These are phyloP conservation scores for Lactarius sp. DNA, from an alignment of 768 basidiomycete species.

Conservation along the genomic window DNA sequence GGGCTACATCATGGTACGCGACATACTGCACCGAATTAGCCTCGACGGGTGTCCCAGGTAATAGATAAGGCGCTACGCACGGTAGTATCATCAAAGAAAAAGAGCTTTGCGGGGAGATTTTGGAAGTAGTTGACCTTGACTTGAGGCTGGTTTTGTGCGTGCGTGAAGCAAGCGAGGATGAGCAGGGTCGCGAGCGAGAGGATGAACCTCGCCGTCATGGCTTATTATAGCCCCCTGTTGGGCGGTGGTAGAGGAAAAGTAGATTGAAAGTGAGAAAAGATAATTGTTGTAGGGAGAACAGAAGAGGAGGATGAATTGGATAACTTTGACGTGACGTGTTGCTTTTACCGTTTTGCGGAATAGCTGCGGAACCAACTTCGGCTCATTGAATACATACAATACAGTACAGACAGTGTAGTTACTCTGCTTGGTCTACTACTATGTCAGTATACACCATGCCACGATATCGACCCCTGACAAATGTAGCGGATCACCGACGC, in stretches of 20 bases:
- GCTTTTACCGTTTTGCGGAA: too few species aligned
- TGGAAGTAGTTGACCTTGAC: conserved; percentile 47
- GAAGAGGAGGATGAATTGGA: too few species aligned
- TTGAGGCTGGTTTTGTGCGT: conserved; percentile 23
- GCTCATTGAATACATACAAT: too few species aligned
- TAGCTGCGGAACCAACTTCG: too few species aligned
- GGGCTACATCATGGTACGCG: conserved; percentile 74
- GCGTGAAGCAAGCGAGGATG: conserved; percentile 1
- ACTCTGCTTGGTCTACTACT: too few species aligned
- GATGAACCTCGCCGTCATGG: conserved; percentile 6
- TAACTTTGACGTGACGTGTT: neutral
- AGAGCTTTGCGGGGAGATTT: conserved; percentile 69
- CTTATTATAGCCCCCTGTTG: neutral
- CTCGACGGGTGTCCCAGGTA: neutral
- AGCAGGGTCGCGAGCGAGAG: conserved; percentile 7
- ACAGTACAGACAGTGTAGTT: too few species aligned
- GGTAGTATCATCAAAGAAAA: conserved; percentile 91
- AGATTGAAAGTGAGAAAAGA: neutral
- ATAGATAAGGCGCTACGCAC: conserved; percentile 42
- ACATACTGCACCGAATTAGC: conserved; percentile 41
- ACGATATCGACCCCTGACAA: too few species aligned
- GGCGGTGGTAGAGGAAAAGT: neutral
- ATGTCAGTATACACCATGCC: too few species aligned
- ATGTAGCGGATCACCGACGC: too few species aligned
- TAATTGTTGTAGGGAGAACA: neutral